Conservation (phyloP, 1,139 yeast genomes). For the Pichia inconspicua region DNA sequence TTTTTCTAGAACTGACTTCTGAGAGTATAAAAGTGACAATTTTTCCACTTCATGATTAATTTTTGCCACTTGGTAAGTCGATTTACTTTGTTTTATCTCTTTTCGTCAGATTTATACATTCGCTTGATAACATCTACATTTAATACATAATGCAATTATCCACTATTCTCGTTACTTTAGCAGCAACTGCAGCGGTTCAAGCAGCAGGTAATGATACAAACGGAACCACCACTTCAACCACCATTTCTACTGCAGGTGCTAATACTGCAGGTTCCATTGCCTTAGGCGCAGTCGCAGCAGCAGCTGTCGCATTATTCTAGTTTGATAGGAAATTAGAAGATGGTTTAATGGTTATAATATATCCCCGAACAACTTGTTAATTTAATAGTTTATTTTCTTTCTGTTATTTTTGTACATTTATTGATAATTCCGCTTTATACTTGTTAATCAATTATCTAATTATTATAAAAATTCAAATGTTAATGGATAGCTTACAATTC, state of each 20-base stretch:
- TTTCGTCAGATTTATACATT: not conserved
- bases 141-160: constrained; percentile 51
- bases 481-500: constrained; percentile 13
- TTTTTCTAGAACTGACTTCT: not conserved
- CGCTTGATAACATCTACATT: not conserved
- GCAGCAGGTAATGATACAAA: constrained; percentile 32
- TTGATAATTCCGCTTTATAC: not conserved
- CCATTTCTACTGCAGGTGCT: constrained; percentile 31
- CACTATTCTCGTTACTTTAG: constrained; percentile 34
- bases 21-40: not conserved
- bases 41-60: not conserved
- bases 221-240: constrained; percentile 25
- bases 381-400: not conserved
- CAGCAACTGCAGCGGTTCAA: constrained; percentile 39
- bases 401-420: not conserved
- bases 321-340: constrained; percentile 9
- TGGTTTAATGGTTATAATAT: not conserved
- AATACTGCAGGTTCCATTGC: constrained; percentile 47
- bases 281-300: constrained; percentile 70
- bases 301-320: constrained; percentile 65
- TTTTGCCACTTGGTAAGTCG: not conserved
- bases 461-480: too few species aligned
- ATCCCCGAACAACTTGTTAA: not conserved
- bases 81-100: not conserved
- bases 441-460: not conserved